phyloP scores from a whole-genome alignment of 345 rosid genomes.

The Carallia brachiata region DNA sequence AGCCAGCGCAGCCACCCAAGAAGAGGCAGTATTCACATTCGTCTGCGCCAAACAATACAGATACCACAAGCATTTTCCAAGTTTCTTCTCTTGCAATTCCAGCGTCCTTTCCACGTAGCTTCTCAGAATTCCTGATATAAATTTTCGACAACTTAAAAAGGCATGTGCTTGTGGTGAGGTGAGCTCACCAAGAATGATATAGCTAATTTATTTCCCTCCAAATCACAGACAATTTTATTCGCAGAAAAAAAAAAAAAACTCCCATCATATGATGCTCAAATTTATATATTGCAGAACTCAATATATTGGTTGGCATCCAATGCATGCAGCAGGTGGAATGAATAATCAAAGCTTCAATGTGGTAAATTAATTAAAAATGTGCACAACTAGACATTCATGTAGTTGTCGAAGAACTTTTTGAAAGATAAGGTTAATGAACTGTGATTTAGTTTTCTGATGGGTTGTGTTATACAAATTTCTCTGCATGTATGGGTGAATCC shows the following conservation, averaged over 20 bases:
- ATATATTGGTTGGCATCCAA: not conserved
- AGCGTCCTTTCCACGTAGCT: constrained; percentile 5
- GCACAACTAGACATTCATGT: too few relatives aligned
- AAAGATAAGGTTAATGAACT: too few relatives aligned
- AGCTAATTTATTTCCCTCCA: not conserved
- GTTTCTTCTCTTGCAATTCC: constrained; percentile 11
- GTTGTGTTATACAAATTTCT: too few relatives aligned
- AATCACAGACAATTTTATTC: not conserved
- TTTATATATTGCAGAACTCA: not conserved
- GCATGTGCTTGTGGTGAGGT: not conserved
- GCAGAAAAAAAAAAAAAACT: not conserved
- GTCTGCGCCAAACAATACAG: not conserved
- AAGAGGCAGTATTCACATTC: constrained; percentile 11
- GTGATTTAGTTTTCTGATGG: too few relatives aligned
- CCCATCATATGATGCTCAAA: not conserved
- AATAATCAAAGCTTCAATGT: not conserved
- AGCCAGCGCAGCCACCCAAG: constrained; percentile 15
- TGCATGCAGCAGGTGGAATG: not conserved
- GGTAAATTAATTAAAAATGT: not conserved
- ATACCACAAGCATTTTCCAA: constrained; percentile 21
- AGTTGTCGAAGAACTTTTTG: too few relatives aligned
- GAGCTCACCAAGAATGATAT: too few relatives aligned
- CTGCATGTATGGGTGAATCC: too few relatives aligned
- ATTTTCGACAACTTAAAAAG: not conserved
- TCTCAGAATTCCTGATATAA: constrained; percentile 13